These are phyloP conservation scores for Aspergillus sparsus DNA, from an alignment of 495 filamentous ascomycete genomes.

Conservation along the genomic window DNA sequence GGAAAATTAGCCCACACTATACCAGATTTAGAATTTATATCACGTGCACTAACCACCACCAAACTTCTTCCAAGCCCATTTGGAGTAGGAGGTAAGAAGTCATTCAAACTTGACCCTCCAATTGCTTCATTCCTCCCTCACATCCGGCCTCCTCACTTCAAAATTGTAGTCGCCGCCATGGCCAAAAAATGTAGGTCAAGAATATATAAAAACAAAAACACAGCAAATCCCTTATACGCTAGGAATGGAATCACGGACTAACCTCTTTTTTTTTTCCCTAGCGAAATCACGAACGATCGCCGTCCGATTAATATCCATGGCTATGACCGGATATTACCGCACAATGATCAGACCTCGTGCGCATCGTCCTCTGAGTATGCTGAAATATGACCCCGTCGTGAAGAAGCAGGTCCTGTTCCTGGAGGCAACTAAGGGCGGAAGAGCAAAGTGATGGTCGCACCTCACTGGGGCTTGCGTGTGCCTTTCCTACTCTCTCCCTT, in stretches of 20 bases:
- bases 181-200: conserved; percentile 31
- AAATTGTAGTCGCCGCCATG: conserved; percentile 21
- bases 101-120: neutral
- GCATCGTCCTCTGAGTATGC: conserved; percentile 85
- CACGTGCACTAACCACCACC: conserved; percentile 13
- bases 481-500: neutral
- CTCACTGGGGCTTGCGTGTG: neutral
- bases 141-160: neutral
- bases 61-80: conserved; percentile 14
- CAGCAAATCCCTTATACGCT: neutral
- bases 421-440: conserved; percentile 74
- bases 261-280: conserved; percentile 34
- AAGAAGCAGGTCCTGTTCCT: conserved; percentile 92
- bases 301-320: conserved; percentile 97
- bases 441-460: conserved; percentile 33
- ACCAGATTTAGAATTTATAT: conserved; percentile 1
- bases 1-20: neutral
- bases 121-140: no score
- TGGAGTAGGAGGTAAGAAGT: neutral
- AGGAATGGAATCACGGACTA: neutral
- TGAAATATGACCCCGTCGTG: conserved; percentile 99
- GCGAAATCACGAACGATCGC: conserved; percentile 89
- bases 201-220: neutral
- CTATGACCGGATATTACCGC: conserved; percentile 95
- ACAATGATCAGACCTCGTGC: conserved; percentile 80